Evolutionary conservation across 345 rosid genomes (phyloP).

Genomic region (Boechera divaricarpa): DNA sequence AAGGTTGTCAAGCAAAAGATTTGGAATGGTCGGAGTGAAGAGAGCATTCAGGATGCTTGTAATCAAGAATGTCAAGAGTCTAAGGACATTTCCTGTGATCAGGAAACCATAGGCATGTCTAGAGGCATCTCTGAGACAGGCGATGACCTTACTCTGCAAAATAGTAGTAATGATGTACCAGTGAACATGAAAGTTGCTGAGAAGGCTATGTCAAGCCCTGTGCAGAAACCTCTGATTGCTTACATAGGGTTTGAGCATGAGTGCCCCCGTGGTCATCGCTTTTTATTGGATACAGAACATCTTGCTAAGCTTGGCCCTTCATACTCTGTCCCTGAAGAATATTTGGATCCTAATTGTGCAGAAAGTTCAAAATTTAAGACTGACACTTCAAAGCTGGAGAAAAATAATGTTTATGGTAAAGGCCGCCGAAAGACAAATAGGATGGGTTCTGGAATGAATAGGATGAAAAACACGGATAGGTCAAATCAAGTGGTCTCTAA

Average conservation of each 20-base stretch:
- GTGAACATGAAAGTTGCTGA: constrained; percentile 53
- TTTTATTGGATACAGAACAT: constrained; percentile 62
- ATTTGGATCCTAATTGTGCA: constrained; percentile 38
- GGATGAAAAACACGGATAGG: constrained; percentile 53
- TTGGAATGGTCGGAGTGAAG: constrained; percentile 45
- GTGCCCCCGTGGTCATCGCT: constrained; percentile 85
- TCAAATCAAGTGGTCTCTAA: constrained; percentile 51
- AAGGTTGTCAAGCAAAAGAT: constrained; percentile 53
- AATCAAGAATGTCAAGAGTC: constrained; percentile 55
- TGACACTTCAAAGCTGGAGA: constrained; percentile 50
- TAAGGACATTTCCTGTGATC: constrained; percentile 45
- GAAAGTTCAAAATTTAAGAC: constrained; percentile 46
- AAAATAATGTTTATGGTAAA: constrained; percentile 55
- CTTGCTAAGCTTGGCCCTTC: constrained; percentile 66
- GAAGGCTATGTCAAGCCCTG: constrained; percentile 43
- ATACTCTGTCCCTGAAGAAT: constrained; percentile 55
- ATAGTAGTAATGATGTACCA: constrained; percentile 70
- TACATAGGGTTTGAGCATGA: constrained; percentile 92
- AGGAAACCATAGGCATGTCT: constrained; percentile 41
- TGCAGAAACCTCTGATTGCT: constrained; percentile 52
- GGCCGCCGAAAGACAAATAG: constrained; percentile 53
- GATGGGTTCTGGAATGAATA: constrained; percentile 50
- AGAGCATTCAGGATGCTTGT: constrained; percentile 39
- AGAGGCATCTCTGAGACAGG: constrained; percentile 39
- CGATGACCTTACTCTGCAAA: constrained; percentile 58